Evolutionary conservation across 768 basidiomycete genomes (phyloP).

Genomic region (Russula lepida): DNA sequence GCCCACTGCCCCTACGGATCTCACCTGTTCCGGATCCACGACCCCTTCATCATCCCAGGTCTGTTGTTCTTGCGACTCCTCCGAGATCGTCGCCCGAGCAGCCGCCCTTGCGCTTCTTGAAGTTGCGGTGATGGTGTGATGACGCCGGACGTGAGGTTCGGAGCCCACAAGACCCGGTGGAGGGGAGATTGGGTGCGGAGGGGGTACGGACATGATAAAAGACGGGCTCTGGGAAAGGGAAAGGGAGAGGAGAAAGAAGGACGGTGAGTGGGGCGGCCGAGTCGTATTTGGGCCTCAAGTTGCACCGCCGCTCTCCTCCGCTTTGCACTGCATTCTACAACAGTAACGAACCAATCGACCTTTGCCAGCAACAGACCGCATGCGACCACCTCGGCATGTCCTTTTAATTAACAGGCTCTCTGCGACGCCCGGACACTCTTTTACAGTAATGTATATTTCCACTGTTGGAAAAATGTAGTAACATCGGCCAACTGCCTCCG

Average conservation of each 20-base stretch:
- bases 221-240: neutral
- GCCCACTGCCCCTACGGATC: slow-evolving; percentile 15
- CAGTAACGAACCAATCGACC: neutral
- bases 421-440: no score
- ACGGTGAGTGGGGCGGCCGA: neutral
- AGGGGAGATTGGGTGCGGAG: slow-evolving; percentile 18
- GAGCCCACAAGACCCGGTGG: slow-evolving; percentile 6
- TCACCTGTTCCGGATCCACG: slow-evolving; percentile 14
- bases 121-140: slow-evolving; percentile 22
- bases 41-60: slow-evolving; percentile 19
- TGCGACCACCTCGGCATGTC: neutral
- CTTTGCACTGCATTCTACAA: neutral
- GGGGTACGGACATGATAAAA: slow-evolving; percentile 14
- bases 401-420: neutral
- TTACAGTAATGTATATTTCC: no score
- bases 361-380: neutral
- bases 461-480: neutral
- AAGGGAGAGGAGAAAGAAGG: neutral
- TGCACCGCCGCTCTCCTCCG: neutral
- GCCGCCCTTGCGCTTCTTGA: slow-evolving; percentile 17
- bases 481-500: neutral
- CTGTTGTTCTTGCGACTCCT: slow-evolving; percentile 20
- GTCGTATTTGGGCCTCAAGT: neutral
- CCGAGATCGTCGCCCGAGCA: slow-evolving; percentile 18
- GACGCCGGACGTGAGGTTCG: slow-evolving; percentile 17